A percentile compares a stretch with the other conserved stretches of the same genome.
These are phyloP conservation scores for Chenopodium suecicum DNA, from an alignment of 148 eudicot species.

Conservation along the genomic window DNA sequence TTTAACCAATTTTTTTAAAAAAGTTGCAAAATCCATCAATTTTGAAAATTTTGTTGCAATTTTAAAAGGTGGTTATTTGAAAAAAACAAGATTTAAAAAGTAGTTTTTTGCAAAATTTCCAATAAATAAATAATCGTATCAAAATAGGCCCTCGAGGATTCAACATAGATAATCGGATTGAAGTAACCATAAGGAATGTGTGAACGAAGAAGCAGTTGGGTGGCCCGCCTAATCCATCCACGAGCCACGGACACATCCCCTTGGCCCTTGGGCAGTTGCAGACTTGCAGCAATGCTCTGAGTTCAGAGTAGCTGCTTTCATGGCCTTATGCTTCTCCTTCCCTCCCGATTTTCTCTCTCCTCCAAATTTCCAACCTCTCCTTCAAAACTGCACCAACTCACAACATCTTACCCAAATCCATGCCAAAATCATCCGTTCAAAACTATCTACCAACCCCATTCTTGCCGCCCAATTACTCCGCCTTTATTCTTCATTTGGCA, in stretches of 20 bases:
- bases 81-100: no score
- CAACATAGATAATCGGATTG: no score
- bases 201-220: background rate
- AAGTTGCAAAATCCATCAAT: no score
- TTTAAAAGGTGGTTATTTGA: no score
- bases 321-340: slow-evolving; percentile 29
- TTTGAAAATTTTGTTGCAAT: no score
- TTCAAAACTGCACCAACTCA: slow-evolving; percentile 37
- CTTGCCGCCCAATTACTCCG: slow-evolving; percentile 37
- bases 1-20: no score
- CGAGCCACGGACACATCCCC: background rate
- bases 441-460: slow-evolving; percentile 28
- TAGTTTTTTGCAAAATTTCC: no score
- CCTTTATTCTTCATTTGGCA: slow-evolving; percentile 37
- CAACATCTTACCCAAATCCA: slow-evolving; percentile 60
- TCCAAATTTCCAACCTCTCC: slow-evolving; percentile 33
- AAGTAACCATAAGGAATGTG: background rate
- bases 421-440: slow-evolving; percentile 41
- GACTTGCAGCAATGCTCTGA: background rate
- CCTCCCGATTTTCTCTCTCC: slow-evolving; percentile 15
- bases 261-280: background rate
- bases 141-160: no score
- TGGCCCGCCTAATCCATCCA: slow-evolving; percentile 17
- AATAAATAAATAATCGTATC: no score
- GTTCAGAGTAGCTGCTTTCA: slow-evolving; percentile 6